Conservation (phyloP, 495 filamentous ascomycete species). For the Tuber umbilicatum region DNA sequence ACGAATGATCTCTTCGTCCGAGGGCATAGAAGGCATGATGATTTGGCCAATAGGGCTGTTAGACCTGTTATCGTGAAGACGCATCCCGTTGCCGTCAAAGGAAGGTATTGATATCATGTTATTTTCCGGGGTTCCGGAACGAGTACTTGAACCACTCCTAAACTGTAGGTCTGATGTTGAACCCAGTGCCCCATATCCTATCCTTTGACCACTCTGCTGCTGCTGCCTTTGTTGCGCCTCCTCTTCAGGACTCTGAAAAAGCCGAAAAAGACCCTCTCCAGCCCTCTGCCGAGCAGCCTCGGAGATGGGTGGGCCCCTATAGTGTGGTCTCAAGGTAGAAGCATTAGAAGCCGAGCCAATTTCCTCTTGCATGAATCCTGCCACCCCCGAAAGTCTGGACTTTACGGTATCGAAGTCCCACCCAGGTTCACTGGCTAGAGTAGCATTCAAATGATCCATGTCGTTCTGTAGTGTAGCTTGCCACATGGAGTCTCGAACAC, state of each 20-base stretch:
- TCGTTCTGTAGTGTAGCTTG: conserved; percentile 45
- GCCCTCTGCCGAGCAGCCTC: conserved; percentile 24
- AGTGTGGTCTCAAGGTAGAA: conserved; percentile 19
- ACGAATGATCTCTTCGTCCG: conserved; percentile 35
- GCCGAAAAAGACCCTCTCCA: conserved; percentile 24
- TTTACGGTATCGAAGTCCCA: conserved; percentile 60
- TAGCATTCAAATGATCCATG: conserved; percentile 86
- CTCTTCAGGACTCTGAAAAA: conserved; percentile 31
- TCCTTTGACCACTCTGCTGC: conserved; percentile 13
- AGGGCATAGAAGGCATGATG: conserved; percentile 32
- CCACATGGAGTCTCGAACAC: conserved; percentile 72
- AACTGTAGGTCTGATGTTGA: conserved; percentile 24
- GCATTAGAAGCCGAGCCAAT: conserved; percentile 25
- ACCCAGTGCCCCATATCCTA: conserved; percentile 12
- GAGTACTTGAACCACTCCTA: conserved; percentile 24
- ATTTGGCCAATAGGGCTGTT: conserved; percentile 23
- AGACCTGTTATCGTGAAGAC: conserved; percentile 24
- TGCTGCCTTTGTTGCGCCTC: conserved; percentile 23
- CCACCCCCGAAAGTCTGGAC: conserved; percentile 41
- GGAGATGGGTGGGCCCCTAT: conserved; percentile 8
- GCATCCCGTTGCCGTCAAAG: conserved; percentile 37
- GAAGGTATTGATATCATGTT: conserved; percentile 40
- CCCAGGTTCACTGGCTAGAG: conserved; percentile 61
- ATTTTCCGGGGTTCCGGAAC: conserved; percentile 28
- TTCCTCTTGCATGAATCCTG: conserved; percentile 27